phyloP scores from a whole-genome alignment of 2,329 filamentous ascomycete genomes.

The Hymenoscyphus scutula region DNA sequence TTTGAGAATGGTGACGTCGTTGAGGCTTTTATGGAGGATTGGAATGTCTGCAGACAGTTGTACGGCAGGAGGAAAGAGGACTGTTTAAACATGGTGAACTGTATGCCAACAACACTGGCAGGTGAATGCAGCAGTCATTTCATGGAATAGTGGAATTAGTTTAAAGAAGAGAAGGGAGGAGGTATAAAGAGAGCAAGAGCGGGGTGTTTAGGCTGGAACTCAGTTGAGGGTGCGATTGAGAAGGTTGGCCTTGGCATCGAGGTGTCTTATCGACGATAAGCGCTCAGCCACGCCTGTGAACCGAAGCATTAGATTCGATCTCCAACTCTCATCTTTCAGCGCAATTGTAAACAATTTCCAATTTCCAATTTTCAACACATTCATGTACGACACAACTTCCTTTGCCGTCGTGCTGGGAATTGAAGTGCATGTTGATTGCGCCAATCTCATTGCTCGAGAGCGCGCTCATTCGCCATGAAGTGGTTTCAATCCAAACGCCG shows the following conservation, averaged over 20 bases:
- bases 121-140: neutral
- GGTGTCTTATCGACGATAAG: conserved; percentile 9
- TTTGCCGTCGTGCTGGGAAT: neutral
- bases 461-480: conserved; percentile 10
- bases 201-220: conserved; percentile 12
- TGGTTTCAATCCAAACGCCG: conserved; percentile 14
- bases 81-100: conserved; percentile 46
- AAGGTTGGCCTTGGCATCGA: neutral
- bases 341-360: neutral
- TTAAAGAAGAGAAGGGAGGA: conserved; percentile 9
- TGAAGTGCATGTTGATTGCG: neutral
- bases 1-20: conserved; percentile 30
- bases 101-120: conserved; percentile 1
- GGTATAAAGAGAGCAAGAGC: neutral
- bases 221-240: neutral
- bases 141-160: neutral
- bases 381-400: neutral
- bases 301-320: neutral
- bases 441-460: neutral
- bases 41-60: conserved; percentile 38
- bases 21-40: conserved; percentile 32
- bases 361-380: neutral
- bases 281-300: neutral
- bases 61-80: conserved; percentile 38
- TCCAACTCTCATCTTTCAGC: neutral